Evolutionary conservation across 192 early-diverging fungal species (phyloP), one percentile per base, ranked within the genome.

Genomic region (Coemansia sp.): DNA sequence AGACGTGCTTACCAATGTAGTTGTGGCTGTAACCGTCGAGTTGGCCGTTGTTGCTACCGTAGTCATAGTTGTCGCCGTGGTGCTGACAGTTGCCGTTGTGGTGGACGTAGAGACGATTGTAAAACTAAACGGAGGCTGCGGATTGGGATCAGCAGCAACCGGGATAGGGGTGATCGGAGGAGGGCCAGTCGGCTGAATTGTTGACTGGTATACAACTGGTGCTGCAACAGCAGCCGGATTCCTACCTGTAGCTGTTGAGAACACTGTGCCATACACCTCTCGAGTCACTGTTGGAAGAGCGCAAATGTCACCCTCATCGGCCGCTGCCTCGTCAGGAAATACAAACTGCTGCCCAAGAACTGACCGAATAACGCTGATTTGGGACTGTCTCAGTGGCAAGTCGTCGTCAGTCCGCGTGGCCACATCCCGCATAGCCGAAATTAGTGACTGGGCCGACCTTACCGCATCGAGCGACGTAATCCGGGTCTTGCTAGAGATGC

Each of bases 381-480:
- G 60, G 5, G 65, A n/a, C 27, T 68, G 62, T 13, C 62, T 49
- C 39, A 33, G 49, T 60, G 55, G 60, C n/a, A 52, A 24, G 18
- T 65, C 24, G n/a, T 62, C 60, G 6, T 78, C 75, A 13, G 75
- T 61, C 6, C 57, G 70, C 1, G 66, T 69, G 38, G 70, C 75
- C 50, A 72, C 65, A 34, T 72, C 66, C 27, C 70, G 70, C 70
- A 78, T 78, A 16, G 33, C 70, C 8, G 75, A 78, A 3, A 78
- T 66, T 15, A 78, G 36, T 8, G 75, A 78, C 2, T 44, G 57
- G 4, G 70, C 75, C 1, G 70, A 78, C 22, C 49, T 66, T 8
- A 63, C 15, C 13, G 73, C 73, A 49, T 49, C 46, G 13, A 49
- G 46, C 7, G 46, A 49, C 18, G 46, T 49, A 20, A 49, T 49